A percentile compares a stretch with the other conserved stretches of the same genome.
Evolutionary conservation across 1,284 basidiomycete genomes (phyloP).

Genomic region (Ganoderma meredithae): DNA sequence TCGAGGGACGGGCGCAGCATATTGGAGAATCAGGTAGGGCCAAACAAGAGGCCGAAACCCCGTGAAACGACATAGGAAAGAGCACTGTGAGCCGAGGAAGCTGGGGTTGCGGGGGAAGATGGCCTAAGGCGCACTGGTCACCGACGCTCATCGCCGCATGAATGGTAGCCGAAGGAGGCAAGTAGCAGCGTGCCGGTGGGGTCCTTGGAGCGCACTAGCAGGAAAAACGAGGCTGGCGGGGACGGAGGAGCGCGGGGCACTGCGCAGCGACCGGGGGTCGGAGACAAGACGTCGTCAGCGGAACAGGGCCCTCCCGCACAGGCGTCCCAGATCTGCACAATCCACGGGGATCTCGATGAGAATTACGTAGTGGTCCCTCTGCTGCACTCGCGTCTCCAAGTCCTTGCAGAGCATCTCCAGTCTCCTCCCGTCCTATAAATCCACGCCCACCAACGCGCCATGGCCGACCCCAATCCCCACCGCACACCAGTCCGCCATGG

Average conservation of each 20-base stretch:
- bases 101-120: neutral
- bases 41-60: neutral
- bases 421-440: slow-evolving; percentile 23
- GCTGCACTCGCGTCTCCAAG: slow-evolving; percentile 7
- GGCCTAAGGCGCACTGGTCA: neutral
- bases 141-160: neutral
- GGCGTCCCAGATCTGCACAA: slow-evolving; percentile 15
- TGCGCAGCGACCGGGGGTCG: neutral
- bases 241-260: slow-evolving; percentile 10
- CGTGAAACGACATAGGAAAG: slow-evolving; percentile 9
- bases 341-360: slow-evolving; percentile 14
- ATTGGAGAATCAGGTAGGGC: neutral
- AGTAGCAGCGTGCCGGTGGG: slow-evolving; percentile 5
- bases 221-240: neutral
- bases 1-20: slow-evolving; percentile 5
- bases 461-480: slow-evolving; percentile 15
- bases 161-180: slow-evolving; percentile 10
- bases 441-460: slow-evolving; percentile 6
- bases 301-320: neutral
- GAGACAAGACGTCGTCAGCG: slow-evolving; percentile 8
- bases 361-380: slow-evolving; percentile 26
- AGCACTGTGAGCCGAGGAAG: neutral
- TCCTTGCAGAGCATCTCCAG: slow-evolving; percentile 23
- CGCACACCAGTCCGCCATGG: slow-evolving; percentile 24
- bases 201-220: neutral